These are phyloP conservation scores for Marvania coccoides DNA, from an alignment of 139 green algal genomes.

Conservation along the genomic window DNA sequence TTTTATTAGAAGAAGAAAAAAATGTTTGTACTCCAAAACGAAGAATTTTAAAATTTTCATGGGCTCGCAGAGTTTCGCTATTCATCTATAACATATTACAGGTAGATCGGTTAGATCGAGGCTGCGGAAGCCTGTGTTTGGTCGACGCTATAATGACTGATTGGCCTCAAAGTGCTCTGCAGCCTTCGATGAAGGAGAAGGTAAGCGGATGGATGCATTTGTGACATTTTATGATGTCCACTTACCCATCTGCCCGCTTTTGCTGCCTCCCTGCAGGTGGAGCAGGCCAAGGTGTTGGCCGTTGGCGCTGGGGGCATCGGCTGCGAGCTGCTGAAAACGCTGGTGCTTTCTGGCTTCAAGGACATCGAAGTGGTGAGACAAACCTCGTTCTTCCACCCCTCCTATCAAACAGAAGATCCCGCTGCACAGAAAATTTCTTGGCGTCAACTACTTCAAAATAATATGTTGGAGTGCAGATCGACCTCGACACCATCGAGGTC, in stretches of 20 bases:
- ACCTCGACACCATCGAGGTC: slow-evolving; percentile 98
- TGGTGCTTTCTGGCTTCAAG: slow-evolving; percentile 84
- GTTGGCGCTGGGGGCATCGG: slow-evolving; percentile 97
- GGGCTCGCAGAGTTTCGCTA: too few relatives aligned
- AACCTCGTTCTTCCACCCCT: too few relatives aligned
- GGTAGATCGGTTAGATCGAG: too few relatives aligned
- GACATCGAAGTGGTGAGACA: slow-evolving; percentile 78
- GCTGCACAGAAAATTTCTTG: too few relatives aligned
- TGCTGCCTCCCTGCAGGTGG: slow-evolving; percentile 20
- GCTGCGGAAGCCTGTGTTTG: too few relatives aligned
- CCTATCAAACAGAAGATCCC: too few relatives aligned
- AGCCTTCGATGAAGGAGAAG: background rate
- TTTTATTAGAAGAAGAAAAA: too few relatives aligned
- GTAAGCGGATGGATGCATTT: background rate
- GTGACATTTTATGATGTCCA: background rate
- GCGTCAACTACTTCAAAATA: background rate
- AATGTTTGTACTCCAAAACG: too few relatives aligned
- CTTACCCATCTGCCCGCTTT: background rate
- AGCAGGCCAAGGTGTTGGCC: slow-evolving; percentile 65
- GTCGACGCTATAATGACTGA: too few relatives aligned
- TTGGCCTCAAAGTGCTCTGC: background rate
- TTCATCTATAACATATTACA: too few relatives aligned
- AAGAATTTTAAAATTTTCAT: too few relatives aligned
- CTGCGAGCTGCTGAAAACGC: slow-evolving; percentile 97
- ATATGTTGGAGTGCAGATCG: slow-evolving; percentile 58